A percentile compares a stretch with the other conserved stretches of the same genome.
phyloP scores from a whole-genome alignment of 768 basidiomycete species.

The Amanita thiersii region DNA sequence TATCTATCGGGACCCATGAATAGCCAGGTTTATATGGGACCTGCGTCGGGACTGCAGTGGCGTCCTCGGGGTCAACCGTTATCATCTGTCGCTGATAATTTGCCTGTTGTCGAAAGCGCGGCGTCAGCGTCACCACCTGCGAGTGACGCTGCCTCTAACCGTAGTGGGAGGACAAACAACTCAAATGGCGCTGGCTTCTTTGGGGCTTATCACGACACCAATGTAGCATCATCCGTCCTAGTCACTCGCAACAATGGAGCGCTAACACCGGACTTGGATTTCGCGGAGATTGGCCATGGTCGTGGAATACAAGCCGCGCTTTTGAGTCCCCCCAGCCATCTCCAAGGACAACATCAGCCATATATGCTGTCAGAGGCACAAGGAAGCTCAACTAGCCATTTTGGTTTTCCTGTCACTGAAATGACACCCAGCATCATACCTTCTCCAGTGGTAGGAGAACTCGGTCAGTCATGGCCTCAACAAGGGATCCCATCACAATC shows the following conservation, averaged over 20 bases:
- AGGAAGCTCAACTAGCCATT: neutral
- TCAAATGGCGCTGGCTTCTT: constrained; percentile 54
- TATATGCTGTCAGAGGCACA: neutral
- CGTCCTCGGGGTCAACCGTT: constrained; percentile 19
- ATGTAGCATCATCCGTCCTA: constrained; percentile 20
- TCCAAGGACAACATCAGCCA: neutral
- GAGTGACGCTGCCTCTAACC: constrained; percentile 52
- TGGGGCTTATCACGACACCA: constrained; percentile 43
- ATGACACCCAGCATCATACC: neutral
- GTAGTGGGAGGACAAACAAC: constrained; percentile 41
- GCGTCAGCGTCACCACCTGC: constrained; percentile 41
- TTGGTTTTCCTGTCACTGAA: neutral
- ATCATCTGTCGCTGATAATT: constrained; percentile 28
- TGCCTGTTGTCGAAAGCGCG: constrained; percentile 57
- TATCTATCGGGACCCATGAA: neutral
- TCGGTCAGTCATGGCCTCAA: constrained; percentile 3
- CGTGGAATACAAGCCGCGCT: constrained; percentile 34
- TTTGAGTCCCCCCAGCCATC: neutral
- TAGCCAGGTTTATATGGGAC: constrained; percentile 15
- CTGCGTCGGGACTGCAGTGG: constrained; percentile 33
- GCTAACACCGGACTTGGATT: constrained; percentile 66
- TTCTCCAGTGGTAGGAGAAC: neutral
- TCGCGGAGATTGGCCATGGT: constrained; percentile 72
- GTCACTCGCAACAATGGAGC: constrained; percentile 37
- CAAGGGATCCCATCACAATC: neutral